Evolutionary conservation across 805 yeast genomes (phyloP).

Genomic region (Dipodascus albidus): DNA sequence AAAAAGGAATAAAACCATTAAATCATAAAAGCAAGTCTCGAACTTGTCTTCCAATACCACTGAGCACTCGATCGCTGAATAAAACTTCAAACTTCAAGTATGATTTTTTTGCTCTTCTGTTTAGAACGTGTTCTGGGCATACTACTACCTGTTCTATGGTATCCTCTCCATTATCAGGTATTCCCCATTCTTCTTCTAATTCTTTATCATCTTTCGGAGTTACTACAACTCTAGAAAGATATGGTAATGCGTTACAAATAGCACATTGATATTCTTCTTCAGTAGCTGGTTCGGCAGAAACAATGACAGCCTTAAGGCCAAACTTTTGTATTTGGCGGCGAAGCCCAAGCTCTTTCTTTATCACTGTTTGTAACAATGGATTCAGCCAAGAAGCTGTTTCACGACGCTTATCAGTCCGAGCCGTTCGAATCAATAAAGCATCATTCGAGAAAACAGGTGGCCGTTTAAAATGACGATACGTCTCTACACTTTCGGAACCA

Average conservation of each 20-base stretch:
- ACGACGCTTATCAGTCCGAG: conserved; percentile 9
- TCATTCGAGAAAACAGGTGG: conserved; percentile 28
- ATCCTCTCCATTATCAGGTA: conserved; percentile 4
- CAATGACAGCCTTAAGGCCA: conserved; percentile 1
- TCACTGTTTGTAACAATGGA: conserved; percentile 9
- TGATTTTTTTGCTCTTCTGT: not conserved
- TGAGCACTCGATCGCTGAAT: not conserved
- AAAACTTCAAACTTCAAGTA: not conserved
- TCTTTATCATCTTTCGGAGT: not conserved
- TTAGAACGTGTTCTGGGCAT: not conserved
- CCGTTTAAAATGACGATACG: conserved; percentile 20
- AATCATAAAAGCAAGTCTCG: not conserved
- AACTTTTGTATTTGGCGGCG: conserved; percentile 3
- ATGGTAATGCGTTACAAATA: conserved; percentile 15
- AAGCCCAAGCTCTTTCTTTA: conserved; percentile 5
- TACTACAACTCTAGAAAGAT: conserved; percentile 14
- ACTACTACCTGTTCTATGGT: not conserved
- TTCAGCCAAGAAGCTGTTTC: conserved; percentile 16
- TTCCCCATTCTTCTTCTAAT: not conserved
- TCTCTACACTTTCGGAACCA: conserved; percentile 21
- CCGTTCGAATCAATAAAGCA: conserved; percentile 18
- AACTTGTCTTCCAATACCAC: not conserved
- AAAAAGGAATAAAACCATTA: not conserved
- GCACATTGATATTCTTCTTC: conserved; percentile 15
- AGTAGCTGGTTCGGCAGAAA: conserved; percentile 9